phyloP scores from a whole-genome alignment of 2,329 filamentous ascomycete species.

The Botryotinia convoluta region DNA sequence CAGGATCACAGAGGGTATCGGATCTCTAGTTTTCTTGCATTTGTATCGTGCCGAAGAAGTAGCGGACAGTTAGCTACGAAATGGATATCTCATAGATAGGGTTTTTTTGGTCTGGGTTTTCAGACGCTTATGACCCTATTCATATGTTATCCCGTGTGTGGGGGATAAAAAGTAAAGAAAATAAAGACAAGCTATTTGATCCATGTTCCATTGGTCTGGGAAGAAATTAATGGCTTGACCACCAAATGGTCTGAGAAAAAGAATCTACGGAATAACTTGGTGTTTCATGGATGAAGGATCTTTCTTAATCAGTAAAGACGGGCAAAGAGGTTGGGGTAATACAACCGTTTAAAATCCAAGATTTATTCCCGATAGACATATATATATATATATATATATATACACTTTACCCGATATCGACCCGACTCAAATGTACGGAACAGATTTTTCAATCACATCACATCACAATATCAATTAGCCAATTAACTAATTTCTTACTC shows the following conservation, averaged over 20 bases:
- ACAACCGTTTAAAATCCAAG: not conserved
- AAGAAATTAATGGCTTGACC: not conserved
- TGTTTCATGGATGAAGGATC: constrained; percentile 8
- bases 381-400: not conserved
- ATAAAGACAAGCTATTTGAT: not conserved
- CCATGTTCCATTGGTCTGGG: not conserved
- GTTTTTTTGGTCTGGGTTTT: not conserved
- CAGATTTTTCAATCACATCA: constrained; percentile 2
- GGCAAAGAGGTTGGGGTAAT: constrained; percentile 5
- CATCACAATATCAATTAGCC: constrained; percentile 1
- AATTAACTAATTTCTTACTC: not conserved
- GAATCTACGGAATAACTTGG: not conserved
- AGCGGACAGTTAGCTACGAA: not conserved
- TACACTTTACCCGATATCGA: not conserved
- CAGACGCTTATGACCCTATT: not conserved
- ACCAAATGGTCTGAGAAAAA: not conserved
- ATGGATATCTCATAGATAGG: too few species aligned
- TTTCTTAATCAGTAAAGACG: not conserved
- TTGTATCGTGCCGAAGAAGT: not conserved
- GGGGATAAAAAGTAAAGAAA: not conserved
- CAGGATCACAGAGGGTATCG: not conserved
- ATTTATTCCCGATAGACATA: not conserved
- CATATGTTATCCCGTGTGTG: not conserved
- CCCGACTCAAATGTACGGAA: not conserved
- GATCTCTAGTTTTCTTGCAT: not conserved